Conservation (phyloP, 2,329 filamentous ascomycete genomes). For the Botrytis pseudocinerea region DNA sequence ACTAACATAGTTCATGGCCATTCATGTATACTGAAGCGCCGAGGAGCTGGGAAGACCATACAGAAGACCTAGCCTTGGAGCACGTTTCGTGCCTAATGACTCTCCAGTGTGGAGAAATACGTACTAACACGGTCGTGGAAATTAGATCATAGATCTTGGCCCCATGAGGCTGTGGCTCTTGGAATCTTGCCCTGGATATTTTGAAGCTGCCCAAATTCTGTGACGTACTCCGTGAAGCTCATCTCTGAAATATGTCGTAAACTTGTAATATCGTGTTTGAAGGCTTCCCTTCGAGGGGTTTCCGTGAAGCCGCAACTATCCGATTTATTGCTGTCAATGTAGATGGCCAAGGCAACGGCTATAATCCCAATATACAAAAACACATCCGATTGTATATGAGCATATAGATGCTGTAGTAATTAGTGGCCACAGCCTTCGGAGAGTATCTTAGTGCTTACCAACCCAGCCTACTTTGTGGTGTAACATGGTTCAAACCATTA, state of each 20-base stretch:
- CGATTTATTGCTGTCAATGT: neutral
- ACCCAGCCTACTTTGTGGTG: conserved; percentile 1
- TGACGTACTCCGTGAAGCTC: neutral
- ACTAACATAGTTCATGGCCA: neutral
- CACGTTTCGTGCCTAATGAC: conserved; percentile 19
- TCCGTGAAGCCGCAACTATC: neutral
- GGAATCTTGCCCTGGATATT: neutral
- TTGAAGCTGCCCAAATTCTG: neutral
- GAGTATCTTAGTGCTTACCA: neutral
- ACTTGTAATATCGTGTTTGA: neutral
- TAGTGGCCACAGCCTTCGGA: neutral
- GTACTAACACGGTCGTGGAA: conserved; percentile 3
- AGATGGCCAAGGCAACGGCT: neutral
- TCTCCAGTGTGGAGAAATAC: conserved; percentile 15
- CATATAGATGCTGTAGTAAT: neutral
- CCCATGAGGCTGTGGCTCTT: conserved; percentile 17
- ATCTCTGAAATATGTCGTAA: neutral
- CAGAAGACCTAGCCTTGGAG: neutral
- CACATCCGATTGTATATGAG: neutral
- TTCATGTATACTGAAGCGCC: neutral
- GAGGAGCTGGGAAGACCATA: neutral
- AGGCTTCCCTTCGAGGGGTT: neutral
- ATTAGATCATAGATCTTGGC: conserved; percentile 1
- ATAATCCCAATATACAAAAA: neutral
- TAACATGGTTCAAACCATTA: conserved; percentile 8